These are phyloP conservation scores for Fusarium albosuccineum DNA, from an alignment of 2,329 filamentous ascomycete species.

Conservation along the genomic window DNA sequence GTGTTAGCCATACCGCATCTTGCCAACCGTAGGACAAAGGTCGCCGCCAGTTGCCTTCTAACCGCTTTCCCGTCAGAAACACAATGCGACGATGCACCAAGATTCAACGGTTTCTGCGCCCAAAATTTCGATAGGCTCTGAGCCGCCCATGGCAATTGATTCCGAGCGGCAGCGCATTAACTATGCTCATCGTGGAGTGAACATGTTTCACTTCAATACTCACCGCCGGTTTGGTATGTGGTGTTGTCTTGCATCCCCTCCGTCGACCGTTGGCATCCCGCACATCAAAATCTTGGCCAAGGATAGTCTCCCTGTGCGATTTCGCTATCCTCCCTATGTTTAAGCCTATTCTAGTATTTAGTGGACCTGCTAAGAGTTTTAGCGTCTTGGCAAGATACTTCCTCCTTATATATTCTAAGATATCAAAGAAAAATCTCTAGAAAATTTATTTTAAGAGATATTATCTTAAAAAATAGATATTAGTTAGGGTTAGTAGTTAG, in stretches of 20 bases:
- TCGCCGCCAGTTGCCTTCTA: background rate
- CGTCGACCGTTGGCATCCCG: background rate
- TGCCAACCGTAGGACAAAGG: background rate
- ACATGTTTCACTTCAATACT: slow-evolving; percentile 27
- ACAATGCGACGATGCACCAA: background rate
- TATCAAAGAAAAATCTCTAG: no score
- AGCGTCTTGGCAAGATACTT: no score
- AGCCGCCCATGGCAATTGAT: background rate
- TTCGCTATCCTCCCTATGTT: no score
- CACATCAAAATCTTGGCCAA: background rate
- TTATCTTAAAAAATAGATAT: no score
- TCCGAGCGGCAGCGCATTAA: background rate
- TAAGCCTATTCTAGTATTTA: no score
- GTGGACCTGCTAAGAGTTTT: no score
- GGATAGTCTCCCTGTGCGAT: no score
- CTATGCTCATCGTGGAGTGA: slow-evolving; percentile 13
- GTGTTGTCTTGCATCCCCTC: slow-evolving; percentile 28
- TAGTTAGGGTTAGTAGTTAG: no score
- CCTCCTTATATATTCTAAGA: no score
- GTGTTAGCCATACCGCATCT: background rate
- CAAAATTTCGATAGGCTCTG: background rate
- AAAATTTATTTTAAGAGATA: no score
- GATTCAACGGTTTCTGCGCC: background rate
- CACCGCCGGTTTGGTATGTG: slow-evolving; percentile 1
- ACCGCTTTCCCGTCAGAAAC: background rate